These are phyloP conservation scores for Arthrocladium fulminans DNA, from an alignment of 2,329 filamentous ascomycete genomes.

Conservation along the genomic window DNA sequence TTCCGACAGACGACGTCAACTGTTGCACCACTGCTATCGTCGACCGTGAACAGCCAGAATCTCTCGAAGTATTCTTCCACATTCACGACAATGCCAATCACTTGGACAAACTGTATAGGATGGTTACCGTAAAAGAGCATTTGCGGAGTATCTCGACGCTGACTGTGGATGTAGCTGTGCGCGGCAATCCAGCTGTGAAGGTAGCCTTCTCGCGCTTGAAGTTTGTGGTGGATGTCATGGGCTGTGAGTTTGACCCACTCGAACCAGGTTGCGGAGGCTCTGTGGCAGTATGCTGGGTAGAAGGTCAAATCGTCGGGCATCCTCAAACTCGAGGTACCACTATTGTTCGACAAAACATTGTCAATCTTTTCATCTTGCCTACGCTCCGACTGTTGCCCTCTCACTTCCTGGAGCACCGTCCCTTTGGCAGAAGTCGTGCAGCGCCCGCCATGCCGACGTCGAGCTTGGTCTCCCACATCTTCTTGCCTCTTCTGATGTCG, in stretches of 20 bases:
- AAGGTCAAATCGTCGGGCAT: conserved; percentile 33
- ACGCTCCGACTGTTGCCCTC: not conserved
- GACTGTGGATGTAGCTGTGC: not conserved
- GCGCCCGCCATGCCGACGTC: not conserved
- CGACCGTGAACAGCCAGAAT: conserved; percentile 43
- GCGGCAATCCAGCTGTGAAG: conserved; percentile 10
- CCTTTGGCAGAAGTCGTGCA: not conserved
- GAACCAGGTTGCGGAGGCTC: conserved; percentile 52
- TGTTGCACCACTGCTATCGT: conserved; percentile 52
- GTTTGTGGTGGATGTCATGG: conserved; percentile 41
- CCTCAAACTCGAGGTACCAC: too few relatives aligned
- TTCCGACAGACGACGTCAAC: conserved; percentile 47
- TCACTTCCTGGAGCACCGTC: too few relatives aligned
- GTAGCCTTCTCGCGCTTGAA: conserved; percentile 13
- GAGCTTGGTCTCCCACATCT: not conserved
- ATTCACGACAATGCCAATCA: conserved; percentile 61
- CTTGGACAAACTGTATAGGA: conserved; percentile 64
- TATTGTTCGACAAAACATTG: too few relatives aligned
- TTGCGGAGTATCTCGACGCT: conserved; percentile 30
- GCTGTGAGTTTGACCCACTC: conserved; percentile 54
- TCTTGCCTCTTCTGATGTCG: not conserved
- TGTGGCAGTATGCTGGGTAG: conserved; percentile 53
- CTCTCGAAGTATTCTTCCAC: conserved; percentile 31
- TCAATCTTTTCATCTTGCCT: not conserved
- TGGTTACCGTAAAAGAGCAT: conserved; percentile 62